These are phyloP conservation scores for Calonectria honghensis DNA, from an alignment of 2,329 filamentous ascomycete genomes.

Conservation along the genomic window DNA sequence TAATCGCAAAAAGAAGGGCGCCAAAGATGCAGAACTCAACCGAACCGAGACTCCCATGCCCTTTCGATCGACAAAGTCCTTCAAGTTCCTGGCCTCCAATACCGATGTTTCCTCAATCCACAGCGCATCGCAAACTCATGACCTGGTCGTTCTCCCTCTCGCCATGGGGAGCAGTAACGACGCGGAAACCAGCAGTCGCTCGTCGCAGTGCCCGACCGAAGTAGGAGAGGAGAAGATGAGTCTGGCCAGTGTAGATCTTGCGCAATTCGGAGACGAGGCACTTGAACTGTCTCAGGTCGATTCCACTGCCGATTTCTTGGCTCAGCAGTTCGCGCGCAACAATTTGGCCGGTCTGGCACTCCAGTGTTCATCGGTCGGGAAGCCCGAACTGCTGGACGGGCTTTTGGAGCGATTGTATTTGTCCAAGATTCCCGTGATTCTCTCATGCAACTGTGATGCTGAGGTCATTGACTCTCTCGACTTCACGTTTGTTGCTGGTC, in stretches of 20 bases:
- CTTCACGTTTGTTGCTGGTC: slow-evolving; percentile 39
- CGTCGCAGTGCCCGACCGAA: slow-evolving; percentile 33
- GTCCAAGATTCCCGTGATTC: slow-evolving; percentile 39
- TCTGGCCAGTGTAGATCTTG: slow-evolving; percentile 37
- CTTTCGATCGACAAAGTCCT: slow-evolving; percentile 39
- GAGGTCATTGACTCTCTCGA: slow-evolving; percentile 40
- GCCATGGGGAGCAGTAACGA: slow-evolving; percentile 35
- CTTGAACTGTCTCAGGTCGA: slow-evolving; percentile 37
- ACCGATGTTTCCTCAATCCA: slow-evolving; percentile 32
- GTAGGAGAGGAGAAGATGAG: slow-evolving; percentile 39
- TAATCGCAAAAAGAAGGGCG: slow-evolving; percentile 10
- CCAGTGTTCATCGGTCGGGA: slow-evolving; percentile 20
- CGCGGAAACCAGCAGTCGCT: slow-evolving; percentile 33
- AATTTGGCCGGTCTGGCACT: slow-evolving; percentile 38
- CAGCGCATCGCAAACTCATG: slow-evolving; percentile 27
- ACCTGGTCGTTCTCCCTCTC: slow-evolving; percentile 40
- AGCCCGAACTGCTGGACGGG: slow-evolving; percentile 33
- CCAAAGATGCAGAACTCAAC: not conserved
- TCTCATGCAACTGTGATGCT: slow-evolving; percentile 44
- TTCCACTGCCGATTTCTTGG: slow-evolving; percentile 37
- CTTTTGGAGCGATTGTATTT: slow-evolving; percentile 37
- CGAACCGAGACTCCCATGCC: slow-evolving; percentile 26
- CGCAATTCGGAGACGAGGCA: slow-evolving; percentile 37
- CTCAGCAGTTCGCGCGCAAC: slow-evolving; percentile 31
- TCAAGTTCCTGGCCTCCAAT: slow-evolving; percentile 34